Evolutionary conservation across 2,329 filamentous ascomycete genomes (phyloP).

Genomic region (Xylaria sp.): DNA sequence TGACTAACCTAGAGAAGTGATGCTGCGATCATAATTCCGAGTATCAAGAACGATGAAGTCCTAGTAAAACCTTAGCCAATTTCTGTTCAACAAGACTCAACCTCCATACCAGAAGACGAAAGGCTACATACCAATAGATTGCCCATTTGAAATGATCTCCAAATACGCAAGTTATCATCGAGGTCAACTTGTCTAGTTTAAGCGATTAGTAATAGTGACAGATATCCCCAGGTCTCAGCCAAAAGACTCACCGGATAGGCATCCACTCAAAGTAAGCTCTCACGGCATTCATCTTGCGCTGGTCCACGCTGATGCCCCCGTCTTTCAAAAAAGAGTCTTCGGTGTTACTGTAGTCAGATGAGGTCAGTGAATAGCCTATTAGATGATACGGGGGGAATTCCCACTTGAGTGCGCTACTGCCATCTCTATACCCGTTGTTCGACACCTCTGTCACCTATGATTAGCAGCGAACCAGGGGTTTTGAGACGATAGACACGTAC

Average conservation of each 20-base stretch:
- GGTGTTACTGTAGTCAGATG: conserved; percentile 58
- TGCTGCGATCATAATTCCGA: conserved; percentile 69
- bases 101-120: too few species aligned
- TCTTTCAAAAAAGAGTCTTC: conserved; percentile 67
- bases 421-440: conserved; percentile 70
- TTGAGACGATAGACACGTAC: conserved; percentile 12
- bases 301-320: conserved; percentile 68
- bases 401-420: conserved; percentile 54
- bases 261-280: conserved; percentile 73
- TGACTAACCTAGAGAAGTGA: conserved; percentile 53
- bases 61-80: conserved; percentile 52
- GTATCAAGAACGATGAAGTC: conserved; percentile 74
- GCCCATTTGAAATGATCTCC: conserved; percentile 70
- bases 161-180: conserved; percentile 72
- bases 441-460: conserved; percentile 54
- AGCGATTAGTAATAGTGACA: conserved; percentile 40
- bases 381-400: too few species aligned
- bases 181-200: conserved; percentile 62
- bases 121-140: conserved; percentile 53
- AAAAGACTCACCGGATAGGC: conserved; percentile 53
- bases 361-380: too few species aligned
- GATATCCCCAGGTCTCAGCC: not conserved
- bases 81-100: conserved; percentile 59
- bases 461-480: not conserved
- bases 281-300: conserved; percentile 75